A percentile compares a stretch with the other conserved stretches of the same genome.
Evolutionary conservation across 2,329 filamentous ascomycete species (phyloP).

Genomic region (Aureobasidium sp.): DNA sequence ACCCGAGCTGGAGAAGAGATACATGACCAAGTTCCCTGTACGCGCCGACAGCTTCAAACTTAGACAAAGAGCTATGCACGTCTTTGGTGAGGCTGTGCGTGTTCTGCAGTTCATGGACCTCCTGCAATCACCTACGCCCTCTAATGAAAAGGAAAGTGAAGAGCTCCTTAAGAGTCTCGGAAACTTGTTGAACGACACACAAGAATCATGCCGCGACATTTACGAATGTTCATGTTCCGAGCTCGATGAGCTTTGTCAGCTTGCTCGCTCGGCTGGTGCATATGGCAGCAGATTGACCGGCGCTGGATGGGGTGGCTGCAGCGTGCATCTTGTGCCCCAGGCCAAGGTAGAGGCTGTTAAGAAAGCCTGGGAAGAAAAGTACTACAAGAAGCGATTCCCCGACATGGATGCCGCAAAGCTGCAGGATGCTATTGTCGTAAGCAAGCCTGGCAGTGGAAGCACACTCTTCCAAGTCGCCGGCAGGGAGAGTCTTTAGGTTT

Average conservation of each 20-base stretch:
- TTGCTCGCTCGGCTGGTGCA: conserved; percentile 70
- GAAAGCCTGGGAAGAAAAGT: conserved; percentile 69
- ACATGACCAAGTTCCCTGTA: conserved; percentile 83
- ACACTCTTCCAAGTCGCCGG: conserved; percentile 29
- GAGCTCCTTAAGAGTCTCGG: conserved; percentile 70
- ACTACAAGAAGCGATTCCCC: conserved; percentile 68
- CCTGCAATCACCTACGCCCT: conserved; percentile 45
- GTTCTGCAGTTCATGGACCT: conserved; percentile 77
- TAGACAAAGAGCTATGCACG: conserved; percentile 79
- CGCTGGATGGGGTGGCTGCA: conserved; percentile 95
- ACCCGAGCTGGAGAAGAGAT: conserved; percentile 65
- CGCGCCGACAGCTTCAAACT: conserved; percentile 83
- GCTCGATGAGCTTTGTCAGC: conserved; percentile 78
- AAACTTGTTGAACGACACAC: conserved; percentile 79
- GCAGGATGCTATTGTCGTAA: conserved; percentile 76
- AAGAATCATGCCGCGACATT: conserved; percentile 74
- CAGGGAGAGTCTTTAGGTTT: conserved; percentile 7
- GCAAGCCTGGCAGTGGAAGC: conserved; percentile 70
- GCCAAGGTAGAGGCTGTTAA: conserved; percentile 74
- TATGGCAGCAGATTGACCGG: conserved; percentile 84
- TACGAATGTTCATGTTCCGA: conserved; percentile 93
- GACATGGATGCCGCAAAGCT: conserved; percentile 65
- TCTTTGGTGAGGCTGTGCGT: conserved; percentile 80
- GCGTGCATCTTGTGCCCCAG: conserved; percentile 82
- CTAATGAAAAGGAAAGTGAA: conserved; percentile 48